Percentiles rank a stretch among this genome's conserved stretches.
Conservation (phyloP, 208 protist genomes). For the Wallacemonas sp. region DNA sequence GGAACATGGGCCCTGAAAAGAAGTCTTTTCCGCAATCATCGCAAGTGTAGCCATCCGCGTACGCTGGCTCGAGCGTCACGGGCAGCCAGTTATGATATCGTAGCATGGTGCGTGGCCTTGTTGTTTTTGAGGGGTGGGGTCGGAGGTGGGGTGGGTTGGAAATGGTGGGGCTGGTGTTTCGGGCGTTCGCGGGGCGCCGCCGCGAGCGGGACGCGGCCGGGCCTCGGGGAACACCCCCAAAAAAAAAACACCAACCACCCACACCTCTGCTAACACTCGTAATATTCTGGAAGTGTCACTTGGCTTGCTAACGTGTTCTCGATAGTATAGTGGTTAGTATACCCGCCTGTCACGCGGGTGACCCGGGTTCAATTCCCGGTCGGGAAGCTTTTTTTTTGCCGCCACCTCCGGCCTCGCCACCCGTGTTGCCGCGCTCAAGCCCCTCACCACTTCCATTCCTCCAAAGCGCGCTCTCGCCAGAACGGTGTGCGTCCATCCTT, state of each 20-base stretch:
- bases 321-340: conserved; percentile 15
- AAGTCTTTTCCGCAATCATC: conserved; percentile 36
- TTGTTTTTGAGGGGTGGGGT: not conserved
- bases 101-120: conserved; percentile 7
- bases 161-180: not conserved
- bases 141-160: not conserved
- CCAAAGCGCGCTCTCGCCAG: not conserved
- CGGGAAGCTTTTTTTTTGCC: conserved; percentile 10
- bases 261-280: not conserved
- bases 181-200: too few relatives aligned
- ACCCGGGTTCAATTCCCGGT: conserved; percentile 13
- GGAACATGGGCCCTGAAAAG: conserved; percentile 25
- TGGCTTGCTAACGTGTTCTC: not conserved
- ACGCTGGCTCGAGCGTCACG: conserved; percentile 24
- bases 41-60: conserved; percentile 31
- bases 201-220: too few relatives aligned
- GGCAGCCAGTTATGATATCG: conserved; percentile 34
- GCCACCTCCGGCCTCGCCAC: too few relatives aligned
- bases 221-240: too few relatives aligned
- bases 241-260: not conserved
- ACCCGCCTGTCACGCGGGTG: conserved; percentile 12
- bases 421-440: too few relatives aligned
- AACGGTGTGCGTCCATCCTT: conserved; percentile 90
- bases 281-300: too few relatives aligned
- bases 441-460: too few relatives aligned